Evolutionary conservation across 768 basidiomycete genomes (phyloP), one percentile per base, ranked within the genome.

Genomic region (Lactifluus volemus): DNA sequence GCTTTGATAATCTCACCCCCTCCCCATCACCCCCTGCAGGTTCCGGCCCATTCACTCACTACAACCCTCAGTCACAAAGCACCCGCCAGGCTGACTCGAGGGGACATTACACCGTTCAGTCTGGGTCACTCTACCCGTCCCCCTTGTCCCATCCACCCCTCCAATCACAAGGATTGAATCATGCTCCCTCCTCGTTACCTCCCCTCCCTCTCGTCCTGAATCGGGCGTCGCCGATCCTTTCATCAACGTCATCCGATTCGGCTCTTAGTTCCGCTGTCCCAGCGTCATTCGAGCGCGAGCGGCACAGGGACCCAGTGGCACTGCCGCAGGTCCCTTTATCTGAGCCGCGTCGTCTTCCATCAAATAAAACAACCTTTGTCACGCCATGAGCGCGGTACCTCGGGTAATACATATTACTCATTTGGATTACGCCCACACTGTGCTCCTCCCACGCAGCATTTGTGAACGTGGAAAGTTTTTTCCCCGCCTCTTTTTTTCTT

Each of bases 21-120:
- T 86, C 86, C 17, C 86, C 86, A 19, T 85, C 86, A n/a, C 86
- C 87, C 17, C 83, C 69, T 5, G 76, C 81, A 17, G 73, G 75
- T 49, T 74, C 70, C 54, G 71, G 81, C 71, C 81, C 74, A 61
- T 87, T 85, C 71, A 78, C 81, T 47, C 83, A 85, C 59, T 87
- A 87, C 64, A 69, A 75, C 29, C 74, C 74, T 10, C 66, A 65
- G 8, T 58, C 64, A 44, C 61, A 57, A 75, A 69, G 68, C 65
- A 72, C 69, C 66, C 75, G 67, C 63, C 72, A 38, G 63, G 72
- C 65, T 34, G 63, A 64, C 48, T 57, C 67, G 53, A 51, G 65
- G 58, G 61, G 72, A 62, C 67, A 66, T 19, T 70, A 62, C 39
- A 11, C 61, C 29, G 56, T 58, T 30, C 61, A 62, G 39, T 34